Conservation (phyloP, 164 flowering plant genomes). For the Chimonanthus salicifolius region DNA sequence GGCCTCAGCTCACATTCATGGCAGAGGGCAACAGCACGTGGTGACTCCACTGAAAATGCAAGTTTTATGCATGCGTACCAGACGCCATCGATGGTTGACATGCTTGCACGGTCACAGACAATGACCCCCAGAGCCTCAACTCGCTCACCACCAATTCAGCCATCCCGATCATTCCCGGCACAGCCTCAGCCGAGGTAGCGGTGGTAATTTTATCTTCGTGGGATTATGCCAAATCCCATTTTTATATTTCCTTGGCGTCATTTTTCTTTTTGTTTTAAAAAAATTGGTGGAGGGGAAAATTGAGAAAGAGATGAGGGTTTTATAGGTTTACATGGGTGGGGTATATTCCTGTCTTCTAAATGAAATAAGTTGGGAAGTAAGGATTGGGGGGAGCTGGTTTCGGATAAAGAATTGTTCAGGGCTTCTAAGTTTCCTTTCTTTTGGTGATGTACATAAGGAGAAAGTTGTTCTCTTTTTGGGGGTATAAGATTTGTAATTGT, state of each 20-base stretch:
- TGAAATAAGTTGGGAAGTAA: slow-evolving; percentile 25
- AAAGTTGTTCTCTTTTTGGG: neutral
- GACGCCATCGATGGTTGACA: slow-evolving; percentile 85
- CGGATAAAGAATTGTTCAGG: slow-evolving; percentile 29
- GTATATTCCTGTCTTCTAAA: slow-evolving; percentile 25
- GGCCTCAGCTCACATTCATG: slow-evolving; percentile 97
- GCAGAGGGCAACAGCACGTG: slow-evolving; percentile 96
- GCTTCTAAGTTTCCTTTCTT: neutral
- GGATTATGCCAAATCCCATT: slow-evolving; percentile 12
- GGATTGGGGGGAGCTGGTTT: slow-evolving; percentile 16
- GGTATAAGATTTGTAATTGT: neutral
- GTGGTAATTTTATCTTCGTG: neutral
- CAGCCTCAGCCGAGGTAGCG: slow-evolving; percentile 48
- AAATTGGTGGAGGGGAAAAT: slow-evolving; percentile 16
- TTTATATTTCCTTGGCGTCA: slow-evolving; percentile 9
- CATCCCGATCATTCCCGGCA: slow-evolving; percentile 36
- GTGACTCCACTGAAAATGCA: slow-evolving; percentile 62
- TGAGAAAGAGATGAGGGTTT: slow-evolving; percentile 10
- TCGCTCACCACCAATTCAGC: slow-evolving; percentile 28
- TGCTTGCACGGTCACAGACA: slow-evolving; percentile 82
- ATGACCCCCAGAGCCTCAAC: slow-evolving; percentile 14
- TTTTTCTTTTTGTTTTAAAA: slow-evolving; percentile 6
- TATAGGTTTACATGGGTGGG: slow-evolving; percentile 18
- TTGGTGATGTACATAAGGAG: neutral
- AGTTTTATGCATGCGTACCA: slow-evolving; percentile 68